Percentiles rank a stretch among this genome's conserved stretches.
Evolutionary conservation across 1,139 yeast genomes (phyloP).

Genomic region (Yamadazyma membranifaciens): DNA sequence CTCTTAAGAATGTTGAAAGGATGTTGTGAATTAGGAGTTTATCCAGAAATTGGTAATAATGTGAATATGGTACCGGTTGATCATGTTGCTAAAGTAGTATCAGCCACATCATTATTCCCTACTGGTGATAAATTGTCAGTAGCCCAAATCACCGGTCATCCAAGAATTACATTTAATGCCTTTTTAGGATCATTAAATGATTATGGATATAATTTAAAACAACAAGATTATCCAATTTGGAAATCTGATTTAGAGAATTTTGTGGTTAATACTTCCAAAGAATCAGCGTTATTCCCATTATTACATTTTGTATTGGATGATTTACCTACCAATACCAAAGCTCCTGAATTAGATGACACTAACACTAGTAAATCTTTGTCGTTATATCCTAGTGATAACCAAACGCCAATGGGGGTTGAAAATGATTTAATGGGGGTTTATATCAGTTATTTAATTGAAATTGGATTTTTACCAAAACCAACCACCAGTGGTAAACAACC

Average conservation of each 20-base stretch:
- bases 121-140: slow-evolving; percentile 53
- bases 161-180: slow-evolving; percentile 77
- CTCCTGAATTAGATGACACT: slow-evolving; percentile 89
- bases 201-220: slow-evolving; percentile 70
- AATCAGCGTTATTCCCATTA: slow-evolving; percentile 88
- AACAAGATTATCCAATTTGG: slow-evolving; percentile 77
- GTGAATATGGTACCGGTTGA: slow-evolving; percentile 98
- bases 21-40: slow-evolving; percentile 78
- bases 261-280: slow-evolving; percentile 68
- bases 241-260: slow-evolving; percentile 68
- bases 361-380: slow-evolving; percentile 69
- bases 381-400: slow-evolving; percentile 45
- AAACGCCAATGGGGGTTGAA: slow-evolving; percentile 79
- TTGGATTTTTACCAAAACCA: slow-evolving; percentile 76
- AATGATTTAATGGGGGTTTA: slow-evolving; percentile 67
- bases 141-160: slow-evolving; percentile 97
- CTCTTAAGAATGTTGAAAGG: slow-evolving; percentile 92
- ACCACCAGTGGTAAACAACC: slow-evolving; percentile 32
- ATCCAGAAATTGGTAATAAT: slow-evolving; percentile 81
- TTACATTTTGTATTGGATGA: slow-evolving; percentile 92
- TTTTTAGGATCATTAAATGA: slow-evolving; percentile 62
- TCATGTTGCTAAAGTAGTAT: slow-evolving; percentile 91
- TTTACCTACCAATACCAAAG: slow-evolving; percentile 85
- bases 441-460: slow-evolving; percentile 71
- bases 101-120: slow-evolving; percentile 80